Evolutionary conservation across 108 stramenopile genomes (phyloP).

Genomic region (Aurantiochytrium sp.): DNA sequence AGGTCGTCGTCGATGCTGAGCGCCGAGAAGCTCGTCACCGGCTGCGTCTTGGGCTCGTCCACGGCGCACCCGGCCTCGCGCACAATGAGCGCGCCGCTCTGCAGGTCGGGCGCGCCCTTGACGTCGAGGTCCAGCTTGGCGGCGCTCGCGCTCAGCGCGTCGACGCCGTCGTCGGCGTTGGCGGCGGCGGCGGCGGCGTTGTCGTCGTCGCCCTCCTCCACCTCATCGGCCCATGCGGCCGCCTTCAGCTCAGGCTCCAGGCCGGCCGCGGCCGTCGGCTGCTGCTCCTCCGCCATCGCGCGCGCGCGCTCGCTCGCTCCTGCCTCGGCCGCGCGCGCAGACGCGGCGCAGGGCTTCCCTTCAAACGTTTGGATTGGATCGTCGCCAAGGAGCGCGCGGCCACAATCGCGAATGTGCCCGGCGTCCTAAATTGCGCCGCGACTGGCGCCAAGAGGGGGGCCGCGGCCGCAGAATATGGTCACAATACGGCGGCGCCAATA

Average conservation of each 20-base stretch:
- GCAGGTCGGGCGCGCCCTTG: constrained; percentile 19
- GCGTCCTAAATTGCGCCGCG: too few relatives aligned
- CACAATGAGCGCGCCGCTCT: background rate
- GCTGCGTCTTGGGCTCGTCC: constrained; percentile 6
- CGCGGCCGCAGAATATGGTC: too few relatives aligned
- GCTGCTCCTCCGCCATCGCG: background rate
- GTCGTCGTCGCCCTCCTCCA: background rate
- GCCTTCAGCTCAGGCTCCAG: background rate
- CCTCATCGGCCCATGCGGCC: background rate
- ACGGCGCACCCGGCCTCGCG: constrained; percentile 24
- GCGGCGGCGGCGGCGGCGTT: too few relatives aligned
- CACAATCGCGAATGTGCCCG: too few relatives aligned
- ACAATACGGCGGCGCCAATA: too few relatives aligned
- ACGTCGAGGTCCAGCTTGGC: constrained; percentile 27
- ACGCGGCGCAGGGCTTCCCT: too few relatives aligned
- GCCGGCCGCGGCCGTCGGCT: background rate
- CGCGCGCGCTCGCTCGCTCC: too few relatives aligned
- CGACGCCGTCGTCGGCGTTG: background rate
- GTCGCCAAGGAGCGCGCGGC: too few relatives aligned
- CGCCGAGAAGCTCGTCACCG: constrained; percentile 25
- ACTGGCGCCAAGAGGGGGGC: too few relatives aligned
- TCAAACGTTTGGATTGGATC: too few relatives aligned
- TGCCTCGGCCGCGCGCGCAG: too few relatives aligned
- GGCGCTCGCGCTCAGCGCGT: background rate
- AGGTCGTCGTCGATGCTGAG: constrained; percentile 16